Conservation (phyloP, 306 rosid species). For the Myrica gale region DNA sequence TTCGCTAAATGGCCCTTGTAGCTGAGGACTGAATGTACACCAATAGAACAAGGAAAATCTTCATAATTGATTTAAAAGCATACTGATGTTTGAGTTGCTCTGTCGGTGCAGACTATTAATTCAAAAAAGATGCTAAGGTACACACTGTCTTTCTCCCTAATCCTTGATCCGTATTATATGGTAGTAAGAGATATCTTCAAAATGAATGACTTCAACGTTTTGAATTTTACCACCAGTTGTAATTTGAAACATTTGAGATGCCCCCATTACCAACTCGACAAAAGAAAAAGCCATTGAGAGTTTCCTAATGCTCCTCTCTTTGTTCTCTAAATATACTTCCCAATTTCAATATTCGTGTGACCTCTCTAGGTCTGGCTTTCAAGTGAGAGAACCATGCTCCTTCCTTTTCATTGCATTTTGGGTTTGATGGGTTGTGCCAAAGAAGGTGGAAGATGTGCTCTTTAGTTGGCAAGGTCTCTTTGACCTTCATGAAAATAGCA, state of each 20-base stretch:
- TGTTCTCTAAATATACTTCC: neutral
- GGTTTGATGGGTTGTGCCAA: neutral
- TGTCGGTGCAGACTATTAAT: neutral
- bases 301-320: neutral
- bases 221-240: neutral
- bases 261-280: neutral
- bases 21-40: neutral
- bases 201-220: neutral
- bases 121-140: neutral
- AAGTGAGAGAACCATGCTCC: neutral
- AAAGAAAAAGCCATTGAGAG: neutral
- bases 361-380: neutral
- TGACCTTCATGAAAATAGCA: neutral
- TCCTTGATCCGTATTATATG: neutral
- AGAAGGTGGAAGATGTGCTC: neutral
- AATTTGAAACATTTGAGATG: neutral
- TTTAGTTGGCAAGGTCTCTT: neutral
- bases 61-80: neutral
- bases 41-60: conserved; percentile 1
- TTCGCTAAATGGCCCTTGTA: neutral
- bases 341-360: neutral
- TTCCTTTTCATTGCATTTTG: neutral
- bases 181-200: neutral
- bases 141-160: neutral
- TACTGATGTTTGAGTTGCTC: neutral